phyloP scores from a whole-genome alignment of 2,329 filamentous ascomycete species.

The Emmonsiellopsis sp. region DNA sequence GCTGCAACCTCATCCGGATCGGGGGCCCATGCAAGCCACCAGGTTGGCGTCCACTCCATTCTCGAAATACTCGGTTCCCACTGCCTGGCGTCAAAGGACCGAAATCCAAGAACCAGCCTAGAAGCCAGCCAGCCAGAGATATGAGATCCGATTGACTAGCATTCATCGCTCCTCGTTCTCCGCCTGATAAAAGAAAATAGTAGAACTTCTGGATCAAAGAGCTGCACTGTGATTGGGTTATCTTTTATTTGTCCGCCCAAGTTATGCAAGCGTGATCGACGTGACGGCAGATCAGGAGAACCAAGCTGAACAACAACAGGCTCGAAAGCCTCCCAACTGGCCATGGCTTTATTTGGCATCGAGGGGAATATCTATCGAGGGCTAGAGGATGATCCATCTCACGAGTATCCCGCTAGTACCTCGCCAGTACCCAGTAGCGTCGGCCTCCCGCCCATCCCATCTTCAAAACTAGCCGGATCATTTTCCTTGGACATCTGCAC shows the following conservation, averaged over 20 bases:
- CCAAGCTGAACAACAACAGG: neutral
- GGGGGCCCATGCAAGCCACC: conserved; percentile 2
- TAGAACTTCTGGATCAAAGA: neutral
- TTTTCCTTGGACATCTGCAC: neutral
- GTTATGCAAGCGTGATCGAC: conserved; percentile 5
- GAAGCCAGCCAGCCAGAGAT: neutral
- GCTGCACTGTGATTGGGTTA: conserved; percentile 2
- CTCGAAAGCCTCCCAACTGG: neutral
- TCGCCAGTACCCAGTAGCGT: neutral
- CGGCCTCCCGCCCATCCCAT: conserved; percentile 1
- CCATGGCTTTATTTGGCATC: neutral
- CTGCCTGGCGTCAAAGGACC: neutral
- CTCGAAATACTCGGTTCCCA: neutral
- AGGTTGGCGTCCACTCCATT: neutral
- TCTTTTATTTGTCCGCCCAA: neutral
- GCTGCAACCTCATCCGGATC: conserved; percentile 1
- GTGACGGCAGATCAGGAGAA: conserved; percentile 6
- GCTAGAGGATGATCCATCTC: conserved; percentile 4
- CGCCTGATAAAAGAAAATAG: neutral
- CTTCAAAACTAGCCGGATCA: neutral
- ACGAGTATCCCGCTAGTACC: neutral
- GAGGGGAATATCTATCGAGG: neutral
- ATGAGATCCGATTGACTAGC: neutral
- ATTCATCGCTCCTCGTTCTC: neutral
- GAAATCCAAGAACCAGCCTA: neutral